A percentile compares a stretch with the other conserved stretches of the same genome.
These are phyloP conservation scores for Botrytis tulipae DNA, from an alignment of 2,329 filamentous ascomycete species.

Conservation along the genomic window DNA sequence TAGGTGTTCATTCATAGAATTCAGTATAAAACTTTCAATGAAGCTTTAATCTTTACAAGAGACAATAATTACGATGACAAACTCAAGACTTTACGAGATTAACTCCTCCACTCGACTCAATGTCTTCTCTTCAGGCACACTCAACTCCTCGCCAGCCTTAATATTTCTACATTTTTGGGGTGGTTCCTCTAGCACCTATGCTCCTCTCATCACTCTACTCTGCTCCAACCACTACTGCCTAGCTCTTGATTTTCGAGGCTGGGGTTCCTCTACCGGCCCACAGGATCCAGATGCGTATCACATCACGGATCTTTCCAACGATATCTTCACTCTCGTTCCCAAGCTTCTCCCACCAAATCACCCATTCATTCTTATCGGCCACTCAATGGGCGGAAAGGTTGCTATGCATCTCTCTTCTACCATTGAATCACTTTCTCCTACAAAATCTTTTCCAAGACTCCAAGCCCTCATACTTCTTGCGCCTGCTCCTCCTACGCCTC, in stretches of 20 bases:
- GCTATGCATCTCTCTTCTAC: conserved; percentile 22
- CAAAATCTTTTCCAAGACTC: conserved; percentile 25
- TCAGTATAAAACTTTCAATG: not conserved
- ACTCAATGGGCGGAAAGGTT: conserved; percentile 45
- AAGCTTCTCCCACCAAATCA: conserved; percentile 20
- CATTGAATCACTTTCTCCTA: not conserved
- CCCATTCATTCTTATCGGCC: conserved; percentile 40
- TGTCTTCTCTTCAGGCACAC: conserved; percentile 12
- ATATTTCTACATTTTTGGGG: conserved; percentile 44
- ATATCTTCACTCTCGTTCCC: conserved; percentile 31
- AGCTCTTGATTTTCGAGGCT: conserved; percentile 41
- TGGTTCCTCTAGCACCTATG: conserved; percentile 40
- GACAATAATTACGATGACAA: not conserved
- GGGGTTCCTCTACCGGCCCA: conserved; percentile 41
- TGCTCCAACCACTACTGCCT: conserved; percentile 29
- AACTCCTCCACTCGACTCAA: conserved; percentile 10
- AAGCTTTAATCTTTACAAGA: not conserved
- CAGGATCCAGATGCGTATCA: conserved; percentile 34
- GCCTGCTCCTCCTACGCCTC: conserved; percentile 39
- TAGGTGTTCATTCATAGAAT: not conserved
- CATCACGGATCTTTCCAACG: conserved; percentile 31
- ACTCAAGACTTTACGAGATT: not conserved
- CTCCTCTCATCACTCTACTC: conserved; percentile 25
- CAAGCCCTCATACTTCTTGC: conserved; percentile 25
- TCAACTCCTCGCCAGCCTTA: conserved; percentile 18